Conservation (phyloP, 495 filamentous ascomycete species). For the Hypoxylon fuscum region DNA sequence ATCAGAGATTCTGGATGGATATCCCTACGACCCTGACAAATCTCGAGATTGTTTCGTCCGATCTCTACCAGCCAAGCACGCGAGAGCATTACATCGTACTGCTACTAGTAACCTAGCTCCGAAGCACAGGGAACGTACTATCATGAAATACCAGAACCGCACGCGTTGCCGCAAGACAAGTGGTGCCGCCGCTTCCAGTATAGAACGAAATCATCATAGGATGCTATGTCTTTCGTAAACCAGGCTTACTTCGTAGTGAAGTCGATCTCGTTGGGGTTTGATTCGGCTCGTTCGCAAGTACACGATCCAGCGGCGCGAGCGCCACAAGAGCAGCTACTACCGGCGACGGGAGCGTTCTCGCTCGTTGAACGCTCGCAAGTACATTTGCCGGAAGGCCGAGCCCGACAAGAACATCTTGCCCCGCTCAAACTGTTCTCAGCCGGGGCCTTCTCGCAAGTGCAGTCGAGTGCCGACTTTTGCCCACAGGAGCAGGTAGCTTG, state of each 20-base stretch:
- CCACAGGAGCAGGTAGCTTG: slow-evolving; percentile 87
- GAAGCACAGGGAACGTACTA: no score
- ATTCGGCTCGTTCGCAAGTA: slow-evolving; percentile 79
- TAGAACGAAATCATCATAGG: no score
- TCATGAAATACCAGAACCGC: slow-evolving; percentile 1
- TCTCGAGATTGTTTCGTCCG: no score
- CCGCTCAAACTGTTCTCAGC: slow-evolving; percentile 77
- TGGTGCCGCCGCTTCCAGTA: no score
- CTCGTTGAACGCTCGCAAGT: slow-evolving; percentile 76
- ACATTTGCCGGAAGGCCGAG: slow-evolving; percentile 79
- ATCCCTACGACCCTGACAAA: no score
- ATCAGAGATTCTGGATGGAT: no score
- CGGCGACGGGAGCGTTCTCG: slow-evolving; percentile 72
- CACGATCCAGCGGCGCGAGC: slow-evolving; percentile 76
- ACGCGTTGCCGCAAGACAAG: no score
- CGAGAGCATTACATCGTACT: not conserved
- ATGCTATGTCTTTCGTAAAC: no score
- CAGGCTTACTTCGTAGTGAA: slow-evolving; percentile 79
- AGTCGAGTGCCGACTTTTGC: slow-evolving; percentile 82
- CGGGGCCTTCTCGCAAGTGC: slow-evolving; percentile 80
- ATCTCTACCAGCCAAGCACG: not conserved
- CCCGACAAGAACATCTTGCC: slow-evolving; percentile 84
- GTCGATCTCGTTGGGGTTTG: slow-evolving; percentile 73
- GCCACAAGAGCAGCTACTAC: slow-evolving; percentile 76
- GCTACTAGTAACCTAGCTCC: slow-evolving; percentile 24